These are phyloP conservation scores for Ogataea polymorpha DNA, from an alignment of 805 yeast species.

Conservation along the genomic window DNA sequence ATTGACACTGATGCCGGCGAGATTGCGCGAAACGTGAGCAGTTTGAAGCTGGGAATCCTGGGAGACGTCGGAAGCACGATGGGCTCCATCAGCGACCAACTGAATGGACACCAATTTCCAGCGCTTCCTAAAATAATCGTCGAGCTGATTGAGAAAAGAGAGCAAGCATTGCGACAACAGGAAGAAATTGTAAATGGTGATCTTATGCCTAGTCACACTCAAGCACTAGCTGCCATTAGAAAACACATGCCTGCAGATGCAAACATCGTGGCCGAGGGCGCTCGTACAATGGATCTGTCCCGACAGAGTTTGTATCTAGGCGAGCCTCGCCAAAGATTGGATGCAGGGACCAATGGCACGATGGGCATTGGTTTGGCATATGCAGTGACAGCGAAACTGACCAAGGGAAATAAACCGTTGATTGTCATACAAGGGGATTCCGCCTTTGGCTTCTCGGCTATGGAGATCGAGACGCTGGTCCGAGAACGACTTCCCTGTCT, in stretches of 20 bases:
- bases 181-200: constrained; percentile 23
- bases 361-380: constrained; percentile 77
- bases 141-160: constrained; percentile 34
- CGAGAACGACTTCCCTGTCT: constrained; percentile 52
- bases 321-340: constrained; percentile 53
- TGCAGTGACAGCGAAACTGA: constrained; percentile 56
- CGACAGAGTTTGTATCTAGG: constrained; percentile 56
- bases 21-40: constrained; percentile 25
- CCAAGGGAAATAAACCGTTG: constrained; percentile 42
- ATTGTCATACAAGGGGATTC: constrained; percentile 72
- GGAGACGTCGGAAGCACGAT: constrained; percentile 52
- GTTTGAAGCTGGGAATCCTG: constrained; percentile 10
- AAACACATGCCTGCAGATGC: constrained; percentile 30
- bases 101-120: constrained; percentile 29
- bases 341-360: constrained; percentile 75
- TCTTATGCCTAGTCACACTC: constrained; percentile 45
- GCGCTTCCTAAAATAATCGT: constrained; percentile 19
- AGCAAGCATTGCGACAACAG: constrained; percentile 32
- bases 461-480: constrained; percentile 70
- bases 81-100: constrained; percentile 30
- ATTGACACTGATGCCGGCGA: constrained; percentile 54
- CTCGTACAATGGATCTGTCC: constrained; percentile 73
- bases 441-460: constrained; percentile 71
- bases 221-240: constrained; percentile 49
- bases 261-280: constrained; percentile 64